Evolutionary conservation across 2,329 filamentous ascomycete genomes (phyloP), one percentile per base, ranked within the genome.

Genomic region (Hymenoscyphus infarciens): DNA sequence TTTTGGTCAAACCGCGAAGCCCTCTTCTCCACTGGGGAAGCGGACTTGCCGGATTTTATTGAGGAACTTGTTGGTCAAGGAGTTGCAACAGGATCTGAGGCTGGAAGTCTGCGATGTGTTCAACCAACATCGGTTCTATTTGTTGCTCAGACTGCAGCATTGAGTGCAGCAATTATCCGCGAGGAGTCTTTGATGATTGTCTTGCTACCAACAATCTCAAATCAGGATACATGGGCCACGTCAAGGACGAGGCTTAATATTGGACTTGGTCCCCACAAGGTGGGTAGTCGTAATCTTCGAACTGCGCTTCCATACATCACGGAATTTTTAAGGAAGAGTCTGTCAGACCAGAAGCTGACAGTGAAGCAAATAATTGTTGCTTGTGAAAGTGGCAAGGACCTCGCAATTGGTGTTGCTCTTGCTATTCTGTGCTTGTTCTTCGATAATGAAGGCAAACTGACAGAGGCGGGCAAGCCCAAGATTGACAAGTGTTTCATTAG

Each of bases 221-320:
- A 76, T 22, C 76, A 75, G 57, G 81, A 81, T 58, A 75, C 68
- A 8, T 81, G 79, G 80, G 33, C 62, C 58, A 71, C 15, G 73
- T 75, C 68, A 67, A 70, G 39, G 57, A 76, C 11, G 71, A 74
- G 59, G 62, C 72, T 84, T 60, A 82, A 81, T 66, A 82, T 95
- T 19, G 83, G 85, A 0, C 84, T 94, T 64, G 86, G 87, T 1
- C 83, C 84, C 57, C 85, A 85, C 42, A 97, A 97, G 76, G 75
- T 87, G 3, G 94, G 92, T 0, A 93, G 91, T 71, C 87, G 92
- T n/a, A 87, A 90, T 68, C 80, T 98, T n/a, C 86, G 94, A 8
- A 78, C 82, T 15, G 86, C 90, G 10, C 78, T 98, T 3, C 81
- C 84, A n/a, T 62, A 61, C 15, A 72, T 74, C 10, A 53, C 63